Evolutionary conservation across 169 alveolate species (phyloP).

Genomic region (Plasmodium blacklocki): DNA sequence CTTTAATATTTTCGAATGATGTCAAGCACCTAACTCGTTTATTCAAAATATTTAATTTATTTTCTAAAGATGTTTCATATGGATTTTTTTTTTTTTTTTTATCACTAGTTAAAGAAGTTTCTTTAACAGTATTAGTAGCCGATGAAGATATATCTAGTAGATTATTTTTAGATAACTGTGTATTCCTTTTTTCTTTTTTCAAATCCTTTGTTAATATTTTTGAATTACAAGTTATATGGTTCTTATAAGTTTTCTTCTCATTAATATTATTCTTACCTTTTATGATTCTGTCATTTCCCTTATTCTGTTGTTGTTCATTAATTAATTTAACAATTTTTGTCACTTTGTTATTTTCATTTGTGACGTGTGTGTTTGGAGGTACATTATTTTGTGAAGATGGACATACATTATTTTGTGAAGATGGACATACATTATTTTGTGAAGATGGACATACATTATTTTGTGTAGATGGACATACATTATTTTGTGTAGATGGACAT

Average conservation of each 20-base stretch:
- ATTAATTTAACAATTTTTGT: no score
- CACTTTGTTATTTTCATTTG: no score
- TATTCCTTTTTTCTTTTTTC: background rate
- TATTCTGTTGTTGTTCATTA: no score
- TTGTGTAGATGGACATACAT: no score
- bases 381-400: no score
- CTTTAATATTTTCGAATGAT: conserved; percentile 25
- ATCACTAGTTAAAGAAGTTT: background rate
- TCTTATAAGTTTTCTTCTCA: background rate
- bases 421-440: no score
- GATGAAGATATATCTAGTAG: background rate
- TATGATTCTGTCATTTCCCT: no score
- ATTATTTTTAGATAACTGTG: background rate
- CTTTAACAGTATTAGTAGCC: background rate
- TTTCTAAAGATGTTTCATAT: conserved; percentile 41
- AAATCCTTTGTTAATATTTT: background rate
- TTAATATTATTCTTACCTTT: background rate
- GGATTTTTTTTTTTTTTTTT: conserved; percentile 56
- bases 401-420: no score
- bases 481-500: no score
- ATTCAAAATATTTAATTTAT: conserved; percentile 23
- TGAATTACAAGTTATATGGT: background rate
- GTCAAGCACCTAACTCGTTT: conserved; percentile 54
- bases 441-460: no score
- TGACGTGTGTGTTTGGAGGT: no score